Conservation (phyloP, 2,329 filamentous ascomycete genomes). For the Alternaria novae-zelandiae region DNA sequence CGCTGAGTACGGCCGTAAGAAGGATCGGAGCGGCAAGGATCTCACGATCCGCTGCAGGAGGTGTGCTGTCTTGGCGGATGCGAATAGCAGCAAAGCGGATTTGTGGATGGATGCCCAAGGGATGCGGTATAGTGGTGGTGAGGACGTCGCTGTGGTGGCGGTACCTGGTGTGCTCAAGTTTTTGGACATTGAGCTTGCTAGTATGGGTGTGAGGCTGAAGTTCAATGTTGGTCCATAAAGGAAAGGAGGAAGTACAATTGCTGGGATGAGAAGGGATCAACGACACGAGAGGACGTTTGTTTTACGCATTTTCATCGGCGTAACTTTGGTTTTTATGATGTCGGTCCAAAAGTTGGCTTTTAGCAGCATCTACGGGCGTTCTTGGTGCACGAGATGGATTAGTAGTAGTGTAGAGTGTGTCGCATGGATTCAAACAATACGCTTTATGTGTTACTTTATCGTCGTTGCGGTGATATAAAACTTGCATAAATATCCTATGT, state of each 20-base stretch:
- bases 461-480: too few relatives aligned
- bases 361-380: background rate
- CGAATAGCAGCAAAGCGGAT: conserved; percentile 66
- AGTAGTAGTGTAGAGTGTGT: background rate
- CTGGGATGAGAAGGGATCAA: background rate
- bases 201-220: conserved; percentile 95
- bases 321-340: background rate
- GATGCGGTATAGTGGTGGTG: conserved; percentile 82
- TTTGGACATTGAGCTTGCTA: conserved; percentile 91
- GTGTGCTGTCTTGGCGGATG: conserved; percentile 67
- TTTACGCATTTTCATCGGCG: conserved; percentile 1
- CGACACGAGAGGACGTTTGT: background rate
- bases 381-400: background rate
- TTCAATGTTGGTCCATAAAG: conserved; percentile 72
- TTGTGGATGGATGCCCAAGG: conserved; percentile 92
- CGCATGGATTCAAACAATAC: background rate
- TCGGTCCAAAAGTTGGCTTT: background rate
- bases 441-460: background rate
- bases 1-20: conserved; percentile 62
- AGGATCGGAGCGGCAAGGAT: conserved; percentile 64
- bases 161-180: conserved; percentile 92
- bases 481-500: background rate
- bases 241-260: too few relatives aligned
- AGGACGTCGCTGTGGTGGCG: conserved; percentile 88
- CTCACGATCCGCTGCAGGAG: conserved; percentile 80